Evolutionary conservation across 306 rosid species (phyloP).

Genomic region (Lagenaria siceraria): DNA sequence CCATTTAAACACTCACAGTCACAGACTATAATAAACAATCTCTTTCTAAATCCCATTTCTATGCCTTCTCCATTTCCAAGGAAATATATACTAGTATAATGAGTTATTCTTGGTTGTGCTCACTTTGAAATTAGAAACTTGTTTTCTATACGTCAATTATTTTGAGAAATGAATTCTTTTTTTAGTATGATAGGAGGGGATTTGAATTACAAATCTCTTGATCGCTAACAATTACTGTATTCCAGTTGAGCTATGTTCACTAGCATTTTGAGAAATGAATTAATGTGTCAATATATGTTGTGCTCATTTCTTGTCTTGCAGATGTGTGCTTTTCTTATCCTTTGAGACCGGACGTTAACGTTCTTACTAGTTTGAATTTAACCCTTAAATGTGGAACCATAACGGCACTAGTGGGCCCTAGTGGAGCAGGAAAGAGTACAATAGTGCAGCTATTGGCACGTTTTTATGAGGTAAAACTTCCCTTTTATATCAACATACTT

Average conservation of each 20-base stretch:
- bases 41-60: not conserved
- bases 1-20: not conserved
- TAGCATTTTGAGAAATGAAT: not conserved
- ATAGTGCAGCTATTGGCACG: constrained; percentile 87
- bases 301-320: constrained; percentile 21
- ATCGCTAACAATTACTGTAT: too few species aligned
- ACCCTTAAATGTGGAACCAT: constrained; percentile 73
- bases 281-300: not conserved
- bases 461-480: constrained; percentile 68
- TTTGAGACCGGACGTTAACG: constrained; percentile 65
- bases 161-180: not conserved
- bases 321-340: constrained; percentile 92
- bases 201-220: too few species aligned
- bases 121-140: not conserved
- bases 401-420: constrained; percentile 85
- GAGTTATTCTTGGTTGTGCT: not conserved
- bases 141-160: not conserved
- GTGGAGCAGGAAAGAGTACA: constrained; percentile 95
- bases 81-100: not conserved
- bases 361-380: constrained; percentile 54
- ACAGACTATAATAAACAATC: not conserved
- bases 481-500: constrained; percentile 8
- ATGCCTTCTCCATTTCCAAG: not conserved
- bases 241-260: too few species aligned
- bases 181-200: too few species aligned